Evolutionary conservation across 2,329 filamentous ascomycete genomes (phyloP).

Genomic region (Byssochlamys sp.): DNA sequence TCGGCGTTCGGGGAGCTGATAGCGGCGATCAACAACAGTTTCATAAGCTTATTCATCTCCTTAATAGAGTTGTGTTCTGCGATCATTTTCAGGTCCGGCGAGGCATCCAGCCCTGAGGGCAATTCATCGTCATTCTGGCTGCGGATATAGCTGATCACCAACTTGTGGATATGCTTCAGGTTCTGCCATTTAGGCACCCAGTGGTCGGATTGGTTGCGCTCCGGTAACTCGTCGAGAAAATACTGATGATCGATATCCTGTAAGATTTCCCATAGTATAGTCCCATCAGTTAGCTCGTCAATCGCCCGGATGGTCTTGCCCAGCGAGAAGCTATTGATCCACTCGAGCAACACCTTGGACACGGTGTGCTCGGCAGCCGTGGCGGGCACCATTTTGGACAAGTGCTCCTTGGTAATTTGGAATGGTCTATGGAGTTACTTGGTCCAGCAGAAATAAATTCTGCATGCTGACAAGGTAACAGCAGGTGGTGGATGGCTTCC

Average conservation of each 20-base stretch:
- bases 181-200: slow-evolving; percentile 43
- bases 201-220: slow-evolving; percentile 34
- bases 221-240: slow-evolving; percentile 40
- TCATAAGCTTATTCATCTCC: slow-evolving; percentile 47
- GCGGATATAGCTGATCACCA: slow-evolving; percentile 36
- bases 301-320: slow-evolving; percentile 32
- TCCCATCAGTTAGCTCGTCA: slow-evolving; percentile 36
- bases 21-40: slow-evolving; percentile 54
- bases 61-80: slow-evolving; percentile 35
- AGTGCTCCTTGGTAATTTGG: slow-evolving; percentile 10
- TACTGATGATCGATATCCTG: slow-evolving; percentile 41
- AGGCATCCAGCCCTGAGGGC: slow-evolving; percentile 32
- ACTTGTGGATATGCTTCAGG: slow-evolving; percentile 40
- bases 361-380: slow-evolving; percentile 39
- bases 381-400: slow-evolving; percentile 12
- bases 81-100: slow-evolving; percentile 39
- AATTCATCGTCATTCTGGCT: slow-evolving; percentile 36
- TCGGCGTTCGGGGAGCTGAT: slow-evolving; percentile 50
- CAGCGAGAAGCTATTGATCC: slow-evolving; percentile 38
- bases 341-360: slow-evolving; percentile 38
- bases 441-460: background rate
- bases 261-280: slow-evolving; percentile 39
- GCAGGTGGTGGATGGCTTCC: background rate
- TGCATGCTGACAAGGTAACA: slow-evolving; percentile 1
- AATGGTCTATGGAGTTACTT: slow-evolving; percentile 1